These are phyloP conservation scores for Chlamydomonas reinhardtii DNA, from an alignment of 163 green algal genomes.

Conservation along the genomic window DNA sequence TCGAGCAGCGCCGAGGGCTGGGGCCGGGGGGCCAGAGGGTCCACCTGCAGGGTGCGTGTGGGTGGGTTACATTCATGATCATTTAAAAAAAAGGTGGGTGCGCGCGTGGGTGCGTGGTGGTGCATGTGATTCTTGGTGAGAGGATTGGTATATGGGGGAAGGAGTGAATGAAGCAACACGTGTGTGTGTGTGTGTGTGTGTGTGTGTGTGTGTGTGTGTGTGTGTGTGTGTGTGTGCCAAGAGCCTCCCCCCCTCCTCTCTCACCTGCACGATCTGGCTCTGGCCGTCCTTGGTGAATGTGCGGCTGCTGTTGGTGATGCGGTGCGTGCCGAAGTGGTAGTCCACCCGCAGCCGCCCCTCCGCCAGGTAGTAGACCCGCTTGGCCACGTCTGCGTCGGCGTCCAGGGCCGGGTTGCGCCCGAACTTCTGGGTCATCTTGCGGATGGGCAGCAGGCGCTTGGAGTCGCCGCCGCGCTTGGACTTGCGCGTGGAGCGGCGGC, in stretches of 20 bases:
- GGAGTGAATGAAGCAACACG: too few species aligned
- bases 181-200: neutral
- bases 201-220: neutral
- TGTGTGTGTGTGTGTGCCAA: neutral
- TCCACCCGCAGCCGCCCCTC: conserved; percentile 73
- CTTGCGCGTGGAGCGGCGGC: conserved; percentile 30
- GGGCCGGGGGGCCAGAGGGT: conserved; percentile 71
- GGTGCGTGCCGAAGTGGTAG: conserved; percentile 77
- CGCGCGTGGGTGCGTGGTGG: neutral
- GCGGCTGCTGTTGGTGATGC: conserved; percentile 70
- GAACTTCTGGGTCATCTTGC: conserved; percentile 90
- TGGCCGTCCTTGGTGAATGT: conserved; percentile 81
- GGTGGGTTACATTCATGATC: too few species aligned
- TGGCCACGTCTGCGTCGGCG: conserved; percentile 71
- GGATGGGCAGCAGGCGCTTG: conserved; percentile 74
- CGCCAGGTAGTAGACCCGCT: conserved; percentile 79
- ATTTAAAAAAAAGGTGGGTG: too few species aligned
- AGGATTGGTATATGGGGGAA: too few species aligned
- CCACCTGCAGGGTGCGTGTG: conserved; percentile 64
- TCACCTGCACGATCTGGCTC: conserved; percentile 77
- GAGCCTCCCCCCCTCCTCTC: neutral
- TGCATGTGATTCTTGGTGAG: too few species aligned
- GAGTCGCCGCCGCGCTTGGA: conserved; percentile 27
- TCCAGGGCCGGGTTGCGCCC: conserved; percentile 54
- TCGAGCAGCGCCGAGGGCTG: conserved; percentile 71